Evolutionary conservation across 495 filamentous ascomycete species (phyloP), one percentile per base, ranked within the genome.

Genomic region (Xanthoparmelia taractica): DNA sequence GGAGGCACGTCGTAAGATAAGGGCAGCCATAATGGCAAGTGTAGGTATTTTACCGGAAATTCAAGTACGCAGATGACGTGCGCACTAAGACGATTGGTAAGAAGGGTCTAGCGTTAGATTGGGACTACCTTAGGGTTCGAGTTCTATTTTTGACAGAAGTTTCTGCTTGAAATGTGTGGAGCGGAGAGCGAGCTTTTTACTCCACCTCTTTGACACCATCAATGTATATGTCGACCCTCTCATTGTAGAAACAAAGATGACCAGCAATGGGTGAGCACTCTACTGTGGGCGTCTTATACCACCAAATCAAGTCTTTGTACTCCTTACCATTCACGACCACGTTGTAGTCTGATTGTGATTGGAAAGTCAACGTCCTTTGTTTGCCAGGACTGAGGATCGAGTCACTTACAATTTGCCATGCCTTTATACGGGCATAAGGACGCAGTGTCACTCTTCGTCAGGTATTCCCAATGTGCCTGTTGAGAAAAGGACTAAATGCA

Each of bases 211-310:
- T 71, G 34, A 73, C 67, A 17, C 82, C 84, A 72, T 85, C 81
- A 57, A 87, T 67, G 56, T 70, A 76, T 36, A 84, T 73, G 61
- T 85, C 80, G 0, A 85, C 80, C 70, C 82, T 83, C 68, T 85
- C 82, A 65, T 85, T 84, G 63, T 85, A 87, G 62, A 85, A 84
- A 61, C 79, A 82, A 48, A 84, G 18, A 50, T 72, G 59, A 2
- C 81, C 81, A 37, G 69, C 73, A 60, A 87, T 74, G 13, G 64
- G 63, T 17, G 69, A 18, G 2, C 1, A 45, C 18, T 50, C 25
- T 15, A 15, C 1, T 4, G 13, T 27, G 1, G 25, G 25, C 2
- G 18, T n/a, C n/a, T 38, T 57, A 67, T 85, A 85, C 61, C 75
- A 84, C 82, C 82, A 86, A 0, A 83, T 71, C 4, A 80, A 38